These are phyloP conservation scores for Colletotrichum viniferum DNA, from an alignment of 2,329 filamentous ascomycete genomes.

Conservation along the genomic window DNA sequence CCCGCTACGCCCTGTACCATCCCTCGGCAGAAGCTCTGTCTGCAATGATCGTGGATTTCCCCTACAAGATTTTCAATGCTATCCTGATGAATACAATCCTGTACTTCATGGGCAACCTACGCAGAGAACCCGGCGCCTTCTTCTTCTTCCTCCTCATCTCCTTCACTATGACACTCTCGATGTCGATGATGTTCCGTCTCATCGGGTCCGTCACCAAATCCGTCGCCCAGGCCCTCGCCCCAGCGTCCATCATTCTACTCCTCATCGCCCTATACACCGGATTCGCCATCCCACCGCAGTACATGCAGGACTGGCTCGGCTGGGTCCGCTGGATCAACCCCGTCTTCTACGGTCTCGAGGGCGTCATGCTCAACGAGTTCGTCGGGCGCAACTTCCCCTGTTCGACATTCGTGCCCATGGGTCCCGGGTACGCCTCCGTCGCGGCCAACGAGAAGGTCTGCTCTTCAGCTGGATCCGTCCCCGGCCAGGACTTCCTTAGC, in stretches of 20 bases:
- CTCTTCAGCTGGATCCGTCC: slow-evolving; percentile 48
- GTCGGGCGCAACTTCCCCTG: slow-evolving; percentile 52
- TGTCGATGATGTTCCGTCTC: slow-evolving; percentile 69
- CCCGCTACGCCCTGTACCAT: slow-evolving; percentile 44
- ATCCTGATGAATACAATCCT: slow-evolving; percentile 42
- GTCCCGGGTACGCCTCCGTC: slow-evolving; percentile 29
- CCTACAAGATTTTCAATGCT: slow-evolving; percentile 31
- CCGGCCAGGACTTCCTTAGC: slow-evolving; percentile 46
- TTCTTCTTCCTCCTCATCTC: slow-evolving; percentile 70
- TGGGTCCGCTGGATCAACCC: slow-evolving; percentile 70
- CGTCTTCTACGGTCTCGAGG: slow-evolving; percentile 68
- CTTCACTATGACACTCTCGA: slow-evolving; percentile 62
- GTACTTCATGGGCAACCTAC: slow-evolving; percentile 45
- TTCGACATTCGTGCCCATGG: slow-evolving; percentile 35
- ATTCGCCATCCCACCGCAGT: slow-evolving; percentile 41
- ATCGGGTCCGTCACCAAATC: slow-evolving; percentile 46
- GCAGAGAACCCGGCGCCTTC: slow-evolving; percentile 61
- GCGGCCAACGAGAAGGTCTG: slow-evolving; percentile 44
- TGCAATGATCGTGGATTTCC: slow-evolving; percentile 37
- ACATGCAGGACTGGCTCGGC: slow-evolving; percentile 56
- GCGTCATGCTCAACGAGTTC: slow-evolving; percentile 67
- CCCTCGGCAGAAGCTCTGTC: slow-evolving; percentile 36
- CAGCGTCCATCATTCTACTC: slow-evolving; percentile 52
- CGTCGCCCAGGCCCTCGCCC: slow-evolving; percentile 55
- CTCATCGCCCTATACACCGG: slow-evolving; percentile 53